These are phyloP conservation scores for Miamiensis avidus DNA, from an alignment of 169 alveolate genomes.

Conservation along the genomic window DNA sequence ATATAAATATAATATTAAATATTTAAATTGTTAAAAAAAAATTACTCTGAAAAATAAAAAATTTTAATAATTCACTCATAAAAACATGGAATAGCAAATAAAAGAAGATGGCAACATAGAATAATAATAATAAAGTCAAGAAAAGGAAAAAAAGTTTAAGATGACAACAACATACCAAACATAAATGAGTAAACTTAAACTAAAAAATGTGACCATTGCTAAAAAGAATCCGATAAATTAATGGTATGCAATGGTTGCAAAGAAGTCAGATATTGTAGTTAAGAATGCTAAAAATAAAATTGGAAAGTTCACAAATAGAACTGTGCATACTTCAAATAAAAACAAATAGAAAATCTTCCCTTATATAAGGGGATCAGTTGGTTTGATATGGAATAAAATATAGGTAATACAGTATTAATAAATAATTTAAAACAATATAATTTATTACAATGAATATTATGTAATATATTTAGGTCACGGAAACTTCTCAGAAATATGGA, in stretches of 20 bases:
- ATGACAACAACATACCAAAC: no score
- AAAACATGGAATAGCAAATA: no score
- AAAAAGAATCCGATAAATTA: neutral
- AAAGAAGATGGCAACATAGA: no score
- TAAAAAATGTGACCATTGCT: neutral
- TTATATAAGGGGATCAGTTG: constrained; percentile 33
- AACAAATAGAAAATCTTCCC: constrained; percentile 23
- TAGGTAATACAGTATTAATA: neutral
- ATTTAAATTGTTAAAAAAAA: no score
- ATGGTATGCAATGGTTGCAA: constrained; percentile 40
- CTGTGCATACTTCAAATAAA: constrained; percentile 28
- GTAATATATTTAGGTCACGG: constrained; percentile 45
- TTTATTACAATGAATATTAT: no score
- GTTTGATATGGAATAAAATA: constrained; percentile 34
- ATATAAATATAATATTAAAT: no score
- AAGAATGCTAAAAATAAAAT: constrained; percentile 45
- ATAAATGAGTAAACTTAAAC: no score
- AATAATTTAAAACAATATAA: no score
- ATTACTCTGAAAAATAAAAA: no score
- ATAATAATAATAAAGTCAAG: no score
- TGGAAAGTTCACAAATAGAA: constrained; percentile 46
- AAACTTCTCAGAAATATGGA: constrained; percentile 44
- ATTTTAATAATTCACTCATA: no score
- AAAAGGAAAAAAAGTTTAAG: no score
- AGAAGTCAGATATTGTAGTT: constrained; percentile 38